Percentiles rank a stretch among this genome's conserved stretches.
phyloP scores from a whole-genome alignment of 768 basidiomycete species.

The Mycena pura region DNA sequence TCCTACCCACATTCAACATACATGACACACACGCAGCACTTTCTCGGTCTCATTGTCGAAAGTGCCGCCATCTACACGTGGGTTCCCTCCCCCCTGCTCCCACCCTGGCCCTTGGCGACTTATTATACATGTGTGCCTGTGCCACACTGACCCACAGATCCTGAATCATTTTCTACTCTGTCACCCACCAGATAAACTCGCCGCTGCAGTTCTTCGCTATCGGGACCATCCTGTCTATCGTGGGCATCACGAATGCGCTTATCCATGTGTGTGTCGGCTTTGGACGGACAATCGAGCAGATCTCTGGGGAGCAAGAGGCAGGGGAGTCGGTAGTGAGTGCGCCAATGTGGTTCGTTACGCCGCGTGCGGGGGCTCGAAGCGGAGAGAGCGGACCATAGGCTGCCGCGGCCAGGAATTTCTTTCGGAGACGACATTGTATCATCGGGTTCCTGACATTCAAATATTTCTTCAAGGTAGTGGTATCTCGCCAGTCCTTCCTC shows the following conservation, averaged over 20 bases:
- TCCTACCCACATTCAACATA: not conserved
- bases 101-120: not conserved
- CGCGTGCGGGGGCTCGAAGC: not conserved
- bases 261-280: not conserved
- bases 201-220: not conserved
- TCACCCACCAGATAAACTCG: not conserved
- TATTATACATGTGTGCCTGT: not conserved
- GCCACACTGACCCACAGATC: not conserved
- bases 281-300: not conserved
- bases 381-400: not conserved
- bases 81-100: not conserved
- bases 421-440: not conserved
- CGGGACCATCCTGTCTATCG: not conserved
- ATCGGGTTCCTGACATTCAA: not conserved
- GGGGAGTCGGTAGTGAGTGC: not conserved
- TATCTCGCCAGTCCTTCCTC: not conserved
- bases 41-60: not conserved
- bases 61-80: not conserved
- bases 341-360: not conserved
- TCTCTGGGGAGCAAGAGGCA: not conserved
- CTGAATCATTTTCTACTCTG: not conserved
- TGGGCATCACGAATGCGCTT: not conserved
- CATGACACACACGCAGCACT: not conserved
- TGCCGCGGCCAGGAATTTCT: not conserved
- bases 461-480: not conserved